Evolutionary conservation across 148 eudicot genomes (phyloP), one percentile per base, ranked within the genome.

Genomic region (Gaultheria prostrata): DNA sequence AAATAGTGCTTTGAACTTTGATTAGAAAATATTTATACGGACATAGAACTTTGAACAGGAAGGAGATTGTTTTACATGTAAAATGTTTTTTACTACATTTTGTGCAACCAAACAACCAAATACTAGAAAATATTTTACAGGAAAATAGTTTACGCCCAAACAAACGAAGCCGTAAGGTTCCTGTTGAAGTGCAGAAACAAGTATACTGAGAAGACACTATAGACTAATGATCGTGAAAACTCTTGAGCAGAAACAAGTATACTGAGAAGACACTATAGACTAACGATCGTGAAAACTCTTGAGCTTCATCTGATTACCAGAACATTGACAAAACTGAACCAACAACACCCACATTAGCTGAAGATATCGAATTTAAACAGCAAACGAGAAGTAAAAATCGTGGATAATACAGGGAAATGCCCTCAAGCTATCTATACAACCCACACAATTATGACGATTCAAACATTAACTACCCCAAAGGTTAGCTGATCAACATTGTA

Each of bases 361-460:
- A 87, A 87, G 86, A 90, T 86, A 85, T 84, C 89, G 78, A 87
- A 88, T 89, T 82, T 78, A 75, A 85, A 78, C 81, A 74, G 92
- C 88, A 82, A 80, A 86, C 65, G 86, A 69, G 74, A 65, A 78
- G 72, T 32, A 39, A 77, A 82, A 77, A 18, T 28, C 3, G 24
- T 48, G 54, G 48, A 79, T 51, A 57, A 35, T 24, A 20, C 20
- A 71, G 20, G 83, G 61, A 82, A 77, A 90, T 15, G 83, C 87
- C 89, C 86, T 82, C 84, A 87, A 81, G 87, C 85, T 89, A 90
- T 87, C 93, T 88, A 93, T 93, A 93, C 94, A 89, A 87, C 86
- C 75, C 79, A 77, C 83, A 83, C 89, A n/a, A 87, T 87, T 86
- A 89, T 88, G 85, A 81, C 85, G 91, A 87, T 84, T 85, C 84